Evolutionary conservation across 1,284 basidiomycete genomes (phyloP).

Genomic region (Ustilago crameri): DNA sequence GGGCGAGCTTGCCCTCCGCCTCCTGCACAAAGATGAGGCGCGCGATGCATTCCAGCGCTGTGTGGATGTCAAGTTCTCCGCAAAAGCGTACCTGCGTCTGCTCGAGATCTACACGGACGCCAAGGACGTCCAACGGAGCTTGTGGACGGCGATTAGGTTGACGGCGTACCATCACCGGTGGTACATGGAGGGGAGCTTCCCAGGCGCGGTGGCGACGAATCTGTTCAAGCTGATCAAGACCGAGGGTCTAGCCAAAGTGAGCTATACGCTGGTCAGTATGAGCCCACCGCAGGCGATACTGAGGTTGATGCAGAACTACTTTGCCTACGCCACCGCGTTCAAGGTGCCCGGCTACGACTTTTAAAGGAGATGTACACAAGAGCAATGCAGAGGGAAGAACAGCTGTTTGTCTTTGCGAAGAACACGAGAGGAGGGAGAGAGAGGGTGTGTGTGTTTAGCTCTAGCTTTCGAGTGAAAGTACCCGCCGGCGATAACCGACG

Average conservation of each 20-base stretch:
- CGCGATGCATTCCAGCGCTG: slow-evolving; percentile 97
- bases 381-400: background rate
- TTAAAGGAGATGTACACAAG: background rate
- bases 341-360: slow-evolving; percentile 47
- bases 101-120: slow-evolving; percentile 95
- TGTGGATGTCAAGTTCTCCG: slow-evolving; percentile 86
- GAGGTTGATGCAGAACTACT: slow-evolving; percentile 53
- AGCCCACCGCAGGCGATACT: slow-evolving; percentile 58
- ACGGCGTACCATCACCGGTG: slow-evolving; percentile 85
- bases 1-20: slow-evolving; percentile 87
- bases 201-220: slow-evolving; percentile 85
- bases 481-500: too few species aligned
- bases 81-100: slow-evolving; percentile 90
- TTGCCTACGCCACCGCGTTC: slow-evolving; percentile 50
- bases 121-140: slow-evolving; percentile 85
- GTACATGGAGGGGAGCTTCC: slow-evolving; percentile 75
- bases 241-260: slow-evolving; percentile 94
- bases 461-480: too few species aligned
- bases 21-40: slow-evolving; percentile 97
- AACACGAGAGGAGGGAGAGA: too few species aligned
- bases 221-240: slow-evolving; percentile 92
- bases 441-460: too few species aligned
- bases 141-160: slow-evolving; percentile 90
- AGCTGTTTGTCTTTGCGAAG: too few species aligned
- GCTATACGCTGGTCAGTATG: slow-evolving; percentile 93